Percentiles rank a stretch among this genome's conserved stretches.
Conservation (phyloP, 2,329 filamentous ascomycete genomes). For the Gaeumannomyces sp. region DNA sequence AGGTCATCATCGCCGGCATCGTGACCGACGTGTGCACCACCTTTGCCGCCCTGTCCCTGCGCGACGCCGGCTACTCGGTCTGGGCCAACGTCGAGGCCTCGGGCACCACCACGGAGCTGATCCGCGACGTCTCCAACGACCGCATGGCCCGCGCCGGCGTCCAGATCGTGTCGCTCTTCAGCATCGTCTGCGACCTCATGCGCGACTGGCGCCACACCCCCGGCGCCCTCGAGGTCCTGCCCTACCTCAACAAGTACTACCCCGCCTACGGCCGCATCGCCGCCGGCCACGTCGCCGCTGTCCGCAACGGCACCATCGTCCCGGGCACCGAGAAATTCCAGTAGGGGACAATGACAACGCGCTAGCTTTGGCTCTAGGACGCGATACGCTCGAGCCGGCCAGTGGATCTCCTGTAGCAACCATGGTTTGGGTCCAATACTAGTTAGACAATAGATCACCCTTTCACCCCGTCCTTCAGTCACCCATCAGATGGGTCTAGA, state of each 20-base stretch:
- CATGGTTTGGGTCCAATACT: no score
- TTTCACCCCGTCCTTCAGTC: no score
- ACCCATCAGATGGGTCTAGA: no score
- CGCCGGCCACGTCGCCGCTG: conserved; percentile 52
- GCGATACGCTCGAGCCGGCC: no score
- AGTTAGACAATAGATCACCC: no score
- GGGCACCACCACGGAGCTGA: conserved; percentile 56
- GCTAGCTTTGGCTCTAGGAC: no score
- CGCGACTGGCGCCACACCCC: conserved; percentile 58
- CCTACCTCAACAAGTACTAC: conserved; percentile 58
- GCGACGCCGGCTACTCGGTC: conserved; percentile 65
- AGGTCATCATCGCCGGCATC: conserved; percentile 68
- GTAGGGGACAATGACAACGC: not conserved
- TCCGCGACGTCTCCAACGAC: conserved; percentile 39
- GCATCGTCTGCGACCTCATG: conserved; percentile 63
- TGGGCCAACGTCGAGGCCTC: conserved; percentile 68
- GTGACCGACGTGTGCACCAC: conserved; percentile 70
- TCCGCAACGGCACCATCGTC: conserved; percentile 52
- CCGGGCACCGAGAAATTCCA: conserved; percentile 30
- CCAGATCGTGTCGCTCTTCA: conserved; percentile 41
- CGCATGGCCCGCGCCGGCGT: conserved; percentile 10
- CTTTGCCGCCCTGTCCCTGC: conserved; percentile 66
- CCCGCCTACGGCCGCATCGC: conserved; percentile 61
- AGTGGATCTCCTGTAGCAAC: no score
- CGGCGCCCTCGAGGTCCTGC: conserved; percentile 50